A percentile compares a stretch with the other conserved stretches of the same genome.
Conservation (phyloP, 1,284 basidiomycete species). For the Fomitopsis betulina region DNA sequence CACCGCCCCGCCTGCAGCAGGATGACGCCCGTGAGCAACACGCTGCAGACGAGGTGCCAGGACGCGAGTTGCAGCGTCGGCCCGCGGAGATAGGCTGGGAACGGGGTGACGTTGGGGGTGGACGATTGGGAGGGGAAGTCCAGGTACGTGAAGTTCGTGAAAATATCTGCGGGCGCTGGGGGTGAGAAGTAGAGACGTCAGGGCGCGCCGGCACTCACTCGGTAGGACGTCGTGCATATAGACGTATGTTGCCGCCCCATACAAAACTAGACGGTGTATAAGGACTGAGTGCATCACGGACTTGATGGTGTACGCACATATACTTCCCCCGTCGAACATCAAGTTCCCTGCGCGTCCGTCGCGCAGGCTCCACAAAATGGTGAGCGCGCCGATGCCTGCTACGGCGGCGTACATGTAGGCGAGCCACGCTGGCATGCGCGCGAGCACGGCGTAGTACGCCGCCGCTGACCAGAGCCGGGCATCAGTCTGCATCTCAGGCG, state of each 20-base stretch:
- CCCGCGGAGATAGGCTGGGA: slow-evolving; percentile 40
- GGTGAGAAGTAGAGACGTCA: background rate
- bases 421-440: slow-evolving; percentile 53
- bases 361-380: slow-evolving; percentile 70
- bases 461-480: slow-evolving; percentile 76
- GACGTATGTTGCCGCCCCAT: slow-evolving; percentile 59
- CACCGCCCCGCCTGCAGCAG: slow-evolving; percentile 74
- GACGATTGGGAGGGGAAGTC: slow-evolving; percentile 31
- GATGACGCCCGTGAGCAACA: slow-evolving; percentile 75
- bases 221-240: slow-evolving; percentile 72
- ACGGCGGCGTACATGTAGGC: slow-evolving; percentile 52
- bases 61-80: slow-evolving; percentile 74
- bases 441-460: slow-evolving; percentile 70
- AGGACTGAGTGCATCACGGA: background rate
- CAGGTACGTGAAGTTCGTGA: slow-evolving; percentile 50
- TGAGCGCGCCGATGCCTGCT: slow-evolving; percentile 52
- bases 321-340: slow-evolving; percentile 84
- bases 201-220: slow-evolving; percentile 43
- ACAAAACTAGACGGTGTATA: slow-evolving; percentile 50
- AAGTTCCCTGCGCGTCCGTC: slow-evolving; percentile 75
- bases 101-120: slow-evolving; percentile 14
- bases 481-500: slow-evolving; percentile 61
- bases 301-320: slow-evolving; percentile 47
- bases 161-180: slow-evolving; percentile 39
- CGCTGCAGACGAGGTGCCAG: slow-evolving; percentile 76